Evolutionary conservation across 2,329 filamentous ascomycete species (phyloP).

Genomic region (Botrytis pseudocinerea): DNA sequence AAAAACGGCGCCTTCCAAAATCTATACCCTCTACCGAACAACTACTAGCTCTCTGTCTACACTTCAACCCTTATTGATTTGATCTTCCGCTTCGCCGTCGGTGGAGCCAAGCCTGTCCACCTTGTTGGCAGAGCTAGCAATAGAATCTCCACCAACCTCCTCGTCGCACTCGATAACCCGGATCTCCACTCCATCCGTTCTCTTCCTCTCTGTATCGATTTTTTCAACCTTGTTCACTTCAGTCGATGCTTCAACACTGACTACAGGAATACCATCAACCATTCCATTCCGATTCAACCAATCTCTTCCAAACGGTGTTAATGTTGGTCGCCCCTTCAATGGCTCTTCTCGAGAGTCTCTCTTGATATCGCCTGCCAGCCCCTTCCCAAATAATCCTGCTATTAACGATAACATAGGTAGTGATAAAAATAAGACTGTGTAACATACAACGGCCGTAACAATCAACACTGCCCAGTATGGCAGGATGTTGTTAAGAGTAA

Average conservation of each 20-base stretch:
- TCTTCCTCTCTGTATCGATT: background rate
- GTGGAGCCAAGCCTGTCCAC: background rate
- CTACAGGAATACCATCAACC: slow-evolving; percentile 5
- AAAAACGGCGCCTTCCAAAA: background rate
- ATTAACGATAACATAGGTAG: slow-evolving; percentile 34
- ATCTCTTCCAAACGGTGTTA: slow-evolving; percentile 27
- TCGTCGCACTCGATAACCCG: background rate
- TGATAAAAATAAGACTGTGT: slow-evolving; percentile 14
- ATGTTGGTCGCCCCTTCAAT: slow-evolving; percentile 21
- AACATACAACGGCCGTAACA: slow-evolving; percentile 18
- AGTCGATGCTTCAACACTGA: background rate
- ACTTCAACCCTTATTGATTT: slow-evolving; percentile 5
- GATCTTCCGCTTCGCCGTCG: background rate
- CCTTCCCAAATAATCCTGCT: slow-evolving; percentile 32
- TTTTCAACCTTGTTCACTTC: background rate
- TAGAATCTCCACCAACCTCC: background rate
- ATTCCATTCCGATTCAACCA: slow-evolving; percentile 21
- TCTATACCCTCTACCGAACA: background rate
- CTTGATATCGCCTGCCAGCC: slow-evolving; percentile 27
- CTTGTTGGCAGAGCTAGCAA: background rate
- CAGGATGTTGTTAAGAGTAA: slow-evolving; percentile 29
- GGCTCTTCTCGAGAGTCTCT: slow-evolving; percentile 25
- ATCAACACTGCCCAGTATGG: slow-evolving; percentile 34
- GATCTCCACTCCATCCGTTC: background rate
- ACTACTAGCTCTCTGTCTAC: background rate